Evolutionary conservation across 805 yeast genomes (phyloP).

Genomic region (Grigorovia transvaalensis): DNA sequence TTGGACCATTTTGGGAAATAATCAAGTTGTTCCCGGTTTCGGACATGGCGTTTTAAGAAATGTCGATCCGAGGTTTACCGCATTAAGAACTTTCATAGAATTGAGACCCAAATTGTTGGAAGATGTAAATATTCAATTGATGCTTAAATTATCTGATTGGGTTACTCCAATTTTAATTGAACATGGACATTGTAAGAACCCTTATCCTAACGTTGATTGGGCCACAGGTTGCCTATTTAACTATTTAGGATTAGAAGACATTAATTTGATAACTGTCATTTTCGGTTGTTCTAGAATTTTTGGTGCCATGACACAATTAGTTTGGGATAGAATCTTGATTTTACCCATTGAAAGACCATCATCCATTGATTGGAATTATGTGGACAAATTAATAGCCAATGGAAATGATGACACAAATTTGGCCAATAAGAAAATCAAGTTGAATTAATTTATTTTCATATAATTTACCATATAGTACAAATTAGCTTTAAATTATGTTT

Average conservation of each 20-base stretch:
- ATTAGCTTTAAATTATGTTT: no score
- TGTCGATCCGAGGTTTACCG: conserved; percentile 74
- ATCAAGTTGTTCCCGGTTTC: conserved; percentile 79
- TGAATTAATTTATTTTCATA: no score
- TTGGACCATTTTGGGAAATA: conserved; percentile 61
- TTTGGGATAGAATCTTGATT: conserved; percentile 69
- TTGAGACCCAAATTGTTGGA: conserved; percentile 43
- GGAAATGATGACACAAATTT: background rate
- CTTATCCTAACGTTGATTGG: conserved; percentile 78
- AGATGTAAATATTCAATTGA: conserved; percentile 57
- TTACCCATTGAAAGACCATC: conserved; percentile 78
- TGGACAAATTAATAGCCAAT: conserved; percentile 6
- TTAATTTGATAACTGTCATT: conserved; percentile 66
- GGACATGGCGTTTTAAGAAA: conserved; percentile 81
- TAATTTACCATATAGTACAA: no score
- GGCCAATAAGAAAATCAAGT: no score
- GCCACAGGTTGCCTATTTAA: conserved; percentile 69
- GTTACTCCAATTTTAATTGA: conserved; percentile 66
- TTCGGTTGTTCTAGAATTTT: conserved; percentile 77
- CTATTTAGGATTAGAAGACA: conserved; percentile 68
- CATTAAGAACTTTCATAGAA: conserved; percentile 60
- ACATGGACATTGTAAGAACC: conserved; percentile 81
- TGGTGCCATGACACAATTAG: conserved; percentile 70
- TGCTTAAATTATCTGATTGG: conserved; percentile 51
- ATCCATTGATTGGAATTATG: conserved; percentile 22